Base-by-base conservation (phyloP, 2,329 filamentous ascomycete species). In the Hortaea werneckii region DNA sequence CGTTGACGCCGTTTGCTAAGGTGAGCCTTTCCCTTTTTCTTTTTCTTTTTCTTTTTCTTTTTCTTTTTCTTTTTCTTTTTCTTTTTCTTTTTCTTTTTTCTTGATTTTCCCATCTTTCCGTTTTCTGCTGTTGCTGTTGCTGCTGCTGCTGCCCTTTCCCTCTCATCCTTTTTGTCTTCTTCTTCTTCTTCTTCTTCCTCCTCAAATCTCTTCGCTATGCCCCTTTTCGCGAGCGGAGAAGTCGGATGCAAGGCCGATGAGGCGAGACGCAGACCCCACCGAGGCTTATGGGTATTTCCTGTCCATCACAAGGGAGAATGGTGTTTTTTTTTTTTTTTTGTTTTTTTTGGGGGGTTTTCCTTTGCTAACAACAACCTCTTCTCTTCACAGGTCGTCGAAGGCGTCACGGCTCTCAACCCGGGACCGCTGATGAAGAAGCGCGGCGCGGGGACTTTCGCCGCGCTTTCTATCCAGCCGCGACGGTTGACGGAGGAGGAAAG, bases 371-470 rank as follows among this genome's bases (percentile, higher is more conserved):
- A 39, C 3, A 20, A 11, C 9, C 9, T 42, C 1, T 55, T 20
- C 20, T 20, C 20, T 20, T 20, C 20, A 20, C 20, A 95, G 88
- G 87, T 95, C 37, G 82, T 96, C 8, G 87, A 95, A 59, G 87
- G 83, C 54, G 88, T 95, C 0, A 67, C 96, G 5, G 80, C 88
- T 9, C 83, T 98, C 59, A 98, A 98, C 63, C 90, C 92, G 0
- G 90, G 92, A 5, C 82, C 80, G 42, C 69, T 95, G 30, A 92
- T 87, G 11, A 95, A 94, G 67, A 80, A 85, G 46, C 82, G 80
- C 48, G 88, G 83, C 1, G 76, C 89, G 0, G 92, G 92, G 5
- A 95, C 88, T 0, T 96, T 84, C 64, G 86, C 87, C 1, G 80
- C 83, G 42, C 77, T 98, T 73, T 79, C 79, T 13, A 68, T 96